phyloP scores from a whole-genome alignment of 768 basidiomycete genomes.

The Tricholoma saponaceum region DNA sequence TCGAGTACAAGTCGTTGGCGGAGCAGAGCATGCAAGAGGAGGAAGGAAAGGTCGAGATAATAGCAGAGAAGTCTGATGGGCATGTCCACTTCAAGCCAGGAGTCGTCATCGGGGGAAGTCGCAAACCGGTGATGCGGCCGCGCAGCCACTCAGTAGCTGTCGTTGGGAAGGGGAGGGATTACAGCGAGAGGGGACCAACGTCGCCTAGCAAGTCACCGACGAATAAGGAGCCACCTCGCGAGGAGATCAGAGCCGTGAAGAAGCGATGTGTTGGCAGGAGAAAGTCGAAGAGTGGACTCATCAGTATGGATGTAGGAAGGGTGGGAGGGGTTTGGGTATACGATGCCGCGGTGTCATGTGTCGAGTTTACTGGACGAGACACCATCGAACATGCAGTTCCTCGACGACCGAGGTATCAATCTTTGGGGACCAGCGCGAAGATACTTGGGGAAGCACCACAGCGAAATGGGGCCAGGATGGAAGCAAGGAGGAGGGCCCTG shows the following conservation, averaged over 20 bases:
- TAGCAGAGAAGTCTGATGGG: constrained; percentile 10
- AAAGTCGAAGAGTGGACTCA: constrained; percentile 36
- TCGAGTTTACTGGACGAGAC: constrained; percentile 23
- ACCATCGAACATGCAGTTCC: background rate
- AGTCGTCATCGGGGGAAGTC: constrained; percentile 13
- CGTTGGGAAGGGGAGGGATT: constrained; percentile 13
- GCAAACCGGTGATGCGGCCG: constrained; percentile 19
- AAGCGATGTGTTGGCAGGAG: constrained; percentile 53
- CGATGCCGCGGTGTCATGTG: constrained; percentile 43
- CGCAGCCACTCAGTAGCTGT: constrained; percentile 30
- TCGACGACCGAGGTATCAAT: background rate
- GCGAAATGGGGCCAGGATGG: background rate
- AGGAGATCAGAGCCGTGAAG: constrained; percentile 41
- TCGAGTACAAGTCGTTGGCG: constrained; percentile 52
- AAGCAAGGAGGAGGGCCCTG: constrained; percentile 12
- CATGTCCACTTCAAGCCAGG: constrained; percentile 25
- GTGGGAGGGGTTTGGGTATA: constrained; percentile 44
- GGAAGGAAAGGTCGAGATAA: constrained; percentile 9
- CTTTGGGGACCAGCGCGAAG: background rate
- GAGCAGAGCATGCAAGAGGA: constrained; percentile 25
- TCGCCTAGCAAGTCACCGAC: constrained; percentile 8
- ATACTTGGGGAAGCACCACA: constrained; percentile 5
- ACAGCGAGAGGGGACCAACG: background rate
- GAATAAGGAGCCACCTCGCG: constrained; percentile 9
- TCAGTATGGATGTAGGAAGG: constrained; percentile 16